Percentiles rank a stretch among this genome's conserved stretches.
Evolutionary conservation across 2,329 filamentous ascomycete species (phyloP).

Genomic region (Botrytis pseudocinerea): DNA sequence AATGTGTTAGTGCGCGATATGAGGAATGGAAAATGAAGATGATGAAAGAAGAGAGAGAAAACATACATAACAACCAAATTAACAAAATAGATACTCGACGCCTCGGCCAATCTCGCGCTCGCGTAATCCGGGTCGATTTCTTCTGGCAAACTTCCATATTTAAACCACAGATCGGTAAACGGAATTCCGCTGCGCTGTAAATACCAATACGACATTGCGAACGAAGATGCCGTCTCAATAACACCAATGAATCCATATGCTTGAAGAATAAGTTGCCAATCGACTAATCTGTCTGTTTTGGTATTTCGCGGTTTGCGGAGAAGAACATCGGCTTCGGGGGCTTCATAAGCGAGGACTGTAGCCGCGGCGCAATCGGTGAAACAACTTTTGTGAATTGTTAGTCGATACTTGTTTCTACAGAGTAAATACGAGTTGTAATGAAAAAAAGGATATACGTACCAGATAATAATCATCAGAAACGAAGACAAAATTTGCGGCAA

Average conservation of each 20-base stretch:
- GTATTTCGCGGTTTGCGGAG: conserved; percentile 65
- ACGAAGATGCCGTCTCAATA: conserved; percentile 57
- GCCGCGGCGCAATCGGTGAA: conserved; percentile 75
- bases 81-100: conserved; percentile 67
- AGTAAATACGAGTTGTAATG: background rate
- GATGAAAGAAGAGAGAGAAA: no score
- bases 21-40: rapidly evolving
- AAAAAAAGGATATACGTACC: background rate
- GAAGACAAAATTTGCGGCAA: conserved; percentile 59
- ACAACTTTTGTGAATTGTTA: conserved; percentile 44
- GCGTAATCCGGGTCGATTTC: conserved; percentile 53
- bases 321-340: conserved; percentile 73
- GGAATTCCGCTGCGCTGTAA: conserved; percentile 60
- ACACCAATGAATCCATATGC: conserved; percentile 70
- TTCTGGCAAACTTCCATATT: conserved; percentile 54
- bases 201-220: conserved; percentile 67
- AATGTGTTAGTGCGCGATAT: background rate
- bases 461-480: conserved; percentile 52
- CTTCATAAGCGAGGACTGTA: conserved; percentile 72
- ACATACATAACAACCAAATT: conserved; percentile 69
- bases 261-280: conserved; percentile 70
- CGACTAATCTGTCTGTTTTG: conserved; percentile 69
- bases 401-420: background rate
- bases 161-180: conserved; percentile 65
- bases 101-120: conserved; percentile 42